Conservation (phyloP, 1,139 yeast genomes). For the Yamadazyma sp. region DNA sequence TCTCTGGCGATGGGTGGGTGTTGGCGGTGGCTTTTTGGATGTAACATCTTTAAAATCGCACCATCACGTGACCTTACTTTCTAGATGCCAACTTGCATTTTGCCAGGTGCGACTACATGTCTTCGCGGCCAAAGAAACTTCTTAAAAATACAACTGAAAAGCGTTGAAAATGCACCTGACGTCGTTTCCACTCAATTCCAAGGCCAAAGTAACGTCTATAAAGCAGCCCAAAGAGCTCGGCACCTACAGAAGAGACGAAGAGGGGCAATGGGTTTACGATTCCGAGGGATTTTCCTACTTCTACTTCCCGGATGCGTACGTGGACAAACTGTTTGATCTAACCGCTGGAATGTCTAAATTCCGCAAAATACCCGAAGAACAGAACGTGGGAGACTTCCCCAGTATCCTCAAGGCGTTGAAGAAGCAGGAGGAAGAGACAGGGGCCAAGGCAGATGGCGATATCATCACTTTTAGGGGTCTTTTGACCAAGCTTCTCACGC, state of each 20-base stretch:
- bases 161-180: constrained; percentile 17
- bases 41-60: too few species aligned
- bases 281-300: constrained; percentile 61
- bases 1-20: background rate
- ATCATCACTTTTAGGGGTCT: constrained; percentile 84
- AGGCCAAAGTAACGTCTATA: constrained; percentile 55
- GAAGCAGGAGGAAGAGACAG: constrained; percentile 50
- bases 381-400: constrained; percentile 54
- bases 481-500: constrained; percentile 63
- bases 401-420: constrained; percentile 58
- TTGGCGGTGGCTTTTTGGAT: too few species aligned
- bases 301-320: constrained; percentile 71
- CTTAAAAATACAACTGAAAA: background rate
- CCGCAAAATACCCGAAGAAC: constrained; percentile 52
- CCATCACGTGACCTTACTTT: background rate
- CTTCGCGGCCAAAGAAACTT: too few species aligned
- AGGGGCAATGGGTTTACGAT: constrained; percentile 43
- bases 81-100: too few species aligned
- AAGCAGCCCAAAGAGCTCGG: constrained; percentile 76
- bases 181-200: constrained; percentile 45
- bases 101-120: too few species aligned
- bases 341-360: constrained; percentile 63
- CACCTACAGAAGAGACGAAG: constrained; percentile 56
- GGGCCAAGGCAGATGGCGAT: constrained; percentile 55
- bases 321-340: constrained; percentile 58